These are phyloP conservation scores for Wickerhamiella lipophila DNA, from an alignment of 805 yeast genomes.

Conservation along the genomic window DNA sequence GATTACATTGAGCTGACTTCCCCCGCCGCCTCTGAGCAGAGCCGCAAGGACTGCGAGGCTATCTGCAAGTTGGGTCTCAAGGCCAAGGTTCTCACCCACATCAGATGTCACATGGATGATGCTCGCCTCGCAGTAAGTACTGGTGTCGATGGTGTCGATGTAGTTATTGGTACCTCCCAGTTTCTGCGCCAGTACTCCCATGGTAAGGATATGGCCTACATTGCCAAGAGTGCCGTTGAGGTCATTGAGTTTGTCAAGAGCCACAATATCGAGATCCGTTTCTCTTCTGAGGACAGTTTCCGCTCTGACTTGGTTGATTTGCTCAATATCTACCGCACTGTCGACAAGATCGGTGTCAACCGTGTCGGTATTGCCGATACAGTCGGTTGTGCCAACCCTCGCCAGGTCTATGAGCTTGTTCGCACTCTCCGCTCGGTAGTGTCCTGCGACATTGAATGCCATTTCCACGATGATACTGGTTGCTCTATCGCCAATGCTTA, in stretches of 20 bases:
- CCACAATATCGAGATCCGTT: constrained; percentile 92
- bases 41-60: constrained; percentile 89
- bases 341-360: constrained; percentile 93
- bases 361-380: constrained; percentile 99
- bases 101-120: constrained; percentile 98
- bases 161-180: constrained; percentile 93
- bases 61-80: constrained; percentile 93
- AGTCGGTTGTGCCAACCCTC: constrained; percentile 97
- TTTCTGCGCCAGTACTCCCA: constrained; percentile 89
- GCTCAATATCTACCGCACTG: constrained; percentile 90
- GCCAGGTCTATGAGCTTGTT: constrained; percentile 94
- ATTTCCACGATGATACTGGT: constrained; percentile 98
- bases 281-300: constrained; percentile 94
- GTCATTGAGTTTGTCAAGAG: constrained; percentile 95
- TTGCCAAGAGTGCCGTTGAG: constrained; percentile 89
- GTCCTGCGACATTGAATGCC: constrained; percentile 94
- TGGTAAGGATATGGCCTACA: constrained; percentile 97
- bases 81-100: constrained; percentile 91
- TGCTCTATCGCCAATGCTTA: constrained; percentile 98
- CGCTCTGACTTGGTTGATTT: constrained; percentile 92
- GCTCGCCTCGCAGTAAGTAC: constrained; percentile 95
- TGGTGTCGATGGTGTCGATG: constrained; percentile 98
- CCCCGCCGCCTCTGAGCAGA: constrained; percentile 95
- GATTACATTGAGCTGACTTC: constrained; percentile 96
- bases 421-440: constrained; percentile 88